Evolutionary conservation across 169 alveolate species (phyloP), one percentile per base, ranked within the genome.

Genomic region (Perkinsus olseni): DNA sequence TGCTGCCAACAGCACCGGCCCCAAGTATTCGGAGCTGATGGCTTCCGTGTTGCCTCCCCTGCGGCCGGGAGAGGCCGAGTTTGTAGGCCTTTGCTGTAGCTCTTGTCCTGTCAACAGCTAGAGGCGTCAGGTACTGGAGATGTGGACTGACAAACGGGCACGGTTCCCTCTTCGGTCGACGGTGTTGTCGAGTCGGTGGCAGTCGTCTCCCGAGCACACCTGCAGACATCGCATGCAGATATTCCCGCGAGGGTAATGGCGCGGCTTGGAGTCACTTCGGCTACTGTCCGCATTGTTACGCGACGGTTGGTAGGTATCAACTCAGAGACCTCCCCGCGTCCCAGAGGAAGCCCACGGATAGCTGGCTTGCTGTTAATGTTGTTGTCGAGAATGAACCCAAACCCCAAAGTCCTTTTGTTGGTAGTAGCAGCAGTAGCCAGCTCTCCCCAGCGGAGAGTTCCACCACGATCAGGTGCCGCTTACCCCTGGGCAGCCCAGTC

Each of bases 291-390:
- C n/a, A n/a, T n/a, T n/a, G n/a, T 62, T 24, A 40, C 21, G 21
- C 50, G 50, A 40, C 50, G 21, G 11, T 40, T 40, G 50, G 50
- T 11, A 62, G 82, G 17, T 62, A 62, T 62, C 82, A 62, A 62
- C 82, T 62, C 10, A 62, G 17, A 24, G 82, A 62, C 34, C 82
- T 62, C 17, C 82, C 82, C 8, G 82, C 82, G 82, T 4, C 82
- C 31, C 82, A 62, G 82, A 62, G 82, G 82, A 62, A 62, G 82
- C 82, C 82, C 82, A 62, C 82, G 82, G 82, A 62, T 28, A 62
- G 82, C 31, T 62, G 82, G 82, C 82, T 62, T 62, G 82, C 82
- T 13, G 82, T 62, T 24, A 62, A 62, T 62, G 82, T 62, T 3
- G 34, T 62, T 28, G 82, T 62, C 31, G 82, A 62, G 82, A 4